Evolutionary conservation across 345 rosid species (phyloP), one percentile per base, ranked within the genome.

Genomic region (Hevea brasiliensis): DNA sequence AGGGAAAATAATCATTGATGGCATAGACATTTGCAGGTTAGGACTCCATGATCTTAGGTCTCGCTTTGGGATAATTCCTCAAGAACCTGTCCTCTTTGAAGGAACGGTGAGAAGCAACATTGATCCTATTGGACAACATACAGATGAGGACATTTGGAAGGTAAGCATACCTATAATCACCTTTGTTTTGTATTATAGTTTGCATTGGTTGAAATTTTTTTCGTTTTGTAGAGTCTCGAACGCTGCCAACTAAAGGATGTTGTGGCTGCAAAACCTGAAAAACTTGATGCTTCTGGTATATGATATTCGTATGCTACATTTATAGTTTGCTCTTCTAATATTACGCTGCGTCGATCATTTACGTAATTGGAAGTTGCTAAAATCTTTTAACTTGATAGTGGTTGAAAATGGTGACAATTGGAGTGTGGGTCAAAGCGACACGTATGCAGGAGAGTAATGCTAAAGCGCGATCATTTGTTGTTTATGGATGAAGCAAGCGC

Each of bases 401-500:
- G 91, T 74, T n/a, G 99, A 94, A 68, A 88, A 76, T 73, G 98
- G 99, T 1, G 99, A 94, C 56, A 94, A 94, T 75, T 94, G 98
- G 99, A 94, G 99, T 56, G 95, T 94, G 77, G 99, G 99, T 57
- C 99, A 92, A 74, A 90, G n/a, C n/a, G 98, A 73, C 99, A 0
- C 92, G 99, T 76, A 73, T 94, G 68, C n/a, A 98, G 94, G 8
- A 87, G 99, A 70, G 97, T 94, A 2, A 86, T 92, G 97, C 84
- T 94, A 61, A 94, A 92, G 81, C 92, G 78, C 48, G 88, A 96
- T 81, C 81, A 88, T 15, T 88, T 92, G 58, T 51, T 92, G 84
- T 90, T 94, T 72, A 84, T 94, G 87, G 98, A 94, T 68, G 99
- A 94, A 80, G 99, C 99, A 3, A 94, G 98, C 0, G 98, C 99